phyloP scores from a whole-genome alignment of 352 stramenopile species.

The Ophiocytium majus region DNA sequence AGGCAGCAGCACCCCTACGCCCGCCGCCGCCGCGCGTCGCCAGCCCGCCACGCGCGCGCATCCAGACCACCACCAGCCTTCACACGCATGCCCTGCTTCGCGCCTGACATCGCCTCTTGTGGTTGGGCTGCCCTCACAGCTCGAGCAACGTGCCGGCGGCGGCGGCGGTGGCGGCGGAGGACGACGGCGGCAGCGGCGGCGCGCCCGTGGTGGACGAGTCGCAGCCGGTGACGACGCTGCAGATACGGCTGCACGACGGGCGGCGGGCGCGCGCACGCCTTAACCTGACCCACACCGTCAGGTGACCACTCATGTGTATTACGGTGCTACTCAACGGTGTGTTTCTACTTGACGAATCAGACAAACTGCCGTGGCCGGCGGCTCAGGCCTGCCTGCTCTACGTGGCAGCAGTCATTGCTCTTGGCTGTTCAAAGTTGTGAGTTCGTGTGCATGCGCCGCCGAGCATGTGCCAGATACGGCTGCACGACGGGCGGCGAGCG shows the following conservation, averaged over 20 bases:
- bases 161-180: slow-evolving; percentile 59
- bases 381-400: no score
- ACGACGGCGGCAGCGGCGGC: slow-evolving; percentile 59
- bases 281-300: slow-evolving; percentile 78
- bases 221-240: slow-evolving; percentile 76
- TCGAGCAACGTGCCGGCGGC: slow-evolving; percentile 32
- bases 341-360: background rate
- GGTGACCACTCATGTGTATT: slow-evolving; percentile 9
- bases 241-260: slow-evolving; percentile 78
- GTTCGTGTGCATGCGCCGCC: background rate
- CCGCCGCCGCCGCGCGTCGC: no score
- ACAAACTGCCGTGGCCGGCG: background rate
- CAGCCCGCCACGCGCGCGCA: no score
- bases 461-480: slow-evolving; percentile 69
- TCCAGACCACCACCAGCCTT: no score
- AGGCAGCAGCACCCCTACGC: no score
- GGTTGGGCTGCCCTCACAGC: no score
- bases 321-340: background rate
- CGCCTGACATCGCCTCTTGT: no score
- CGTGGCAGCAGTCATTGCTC: no score
- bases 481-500: slow-evolving; percentile 74
- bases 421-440: background rate
- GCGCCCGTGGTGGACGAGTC: slow-evolving; percentile 74
- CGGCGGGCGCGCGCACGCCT: slow-evolving; percentile 72
- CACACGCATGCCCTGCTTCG: no score